Percentiles rank a stretch among this genome's conserved stretches.
Conservation (phyloP, 2,329 filamentous ascomycete species). For the Clarireedia hainanense region DNA sequence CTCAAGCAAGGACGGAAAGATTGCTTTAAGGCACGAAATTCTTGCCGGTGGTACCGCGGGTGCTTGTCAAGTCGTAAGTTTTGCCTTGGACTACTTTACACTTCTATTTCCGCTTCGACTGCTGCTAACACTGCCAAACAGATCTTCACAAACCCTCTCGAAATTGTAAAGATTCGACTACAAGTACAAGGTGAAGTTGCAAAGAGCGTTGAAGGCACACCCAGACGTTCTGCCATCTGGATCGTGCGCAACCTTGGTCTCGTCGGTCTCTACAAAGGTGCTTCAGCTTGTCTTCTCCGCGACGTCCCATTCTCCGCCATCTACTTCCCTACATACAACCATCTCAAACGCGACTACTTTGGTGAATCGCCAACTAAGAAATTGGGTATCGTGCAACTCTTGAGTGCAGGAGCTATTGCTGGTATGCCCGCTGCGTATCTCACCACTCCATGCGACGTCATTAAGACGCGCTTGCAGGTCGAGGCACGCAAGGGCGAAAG, state of each 20-base stretch:
- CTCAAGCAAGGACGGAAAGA: constrained; percentile 66
- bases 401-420: constrained; percentile 89
- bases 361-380: constrained; percentile 83
- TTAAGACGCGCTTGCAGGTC: constrained; percentile 97
- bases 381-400: constrained; percentile 80
- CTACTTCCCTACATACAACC: constrained; percentile 95
- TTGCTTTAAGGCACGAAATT: constrained; percentile 65
- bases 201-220: constrained; percentile 74
- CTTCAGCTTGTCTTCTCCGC: constrained; percentile 84
- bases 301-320: constrained; percentile 98
- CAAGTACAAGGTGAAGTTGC: constrained; percentile 95
- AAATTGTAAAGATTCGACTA: constrained; percentile 98
- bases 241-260: constrained; percentile 94
- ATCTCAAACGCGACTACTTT: constrained; percentile 89
- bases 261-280: constrained; percentile 92
- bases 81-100: neutral
- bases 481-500: constrained; percentile 94
- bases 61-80: constrained; percentile 87
- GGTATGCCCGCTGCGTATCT: constrained; percentile 90
- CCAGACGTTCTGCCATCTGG: constrained; percentile 92
- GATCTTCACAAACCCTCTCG: constrained; percentile 95
- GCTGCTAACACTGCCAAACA: constrained; percentile 30
- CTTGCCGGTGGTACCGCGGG: constrained; percentile 84
- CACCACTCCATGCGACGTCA: constrained; percentile 95
- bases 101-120: neutral